Evolutionary conservation across 495 filamentous ascomycete genomes (phyloP).

Genomic region (Podospora appendiculata): DNA sequence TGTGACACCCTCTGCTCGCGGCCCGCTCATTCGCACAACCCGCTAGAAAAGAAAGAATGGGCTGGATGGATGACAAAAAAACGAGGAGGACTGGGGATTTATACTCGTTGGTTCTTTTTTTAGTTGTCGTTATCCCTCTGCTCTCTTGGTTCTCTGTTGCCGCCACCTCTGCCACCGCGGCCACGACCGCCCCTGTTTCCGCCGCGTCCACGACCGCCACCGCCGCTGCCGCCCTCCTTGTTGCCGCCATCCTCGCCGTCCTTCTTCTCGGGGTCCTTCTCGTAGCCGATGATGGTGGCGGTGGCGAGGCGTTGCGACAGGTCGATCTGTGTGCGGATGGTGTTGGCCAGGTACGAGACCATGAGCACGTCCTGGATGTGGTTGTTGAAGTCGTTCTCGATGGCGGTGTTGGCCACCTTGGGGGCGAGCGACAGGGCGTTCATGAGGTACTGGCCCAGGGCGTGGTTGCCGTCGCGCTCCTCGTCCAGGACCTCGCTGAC

Average conservation of each 20-base stretch:
- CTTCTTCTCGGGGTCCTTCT: constrained; percentile 41
- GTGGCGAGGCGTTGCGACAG: constrained; percentile 90
- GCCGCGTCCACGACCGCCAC: constrained; percentile 21
- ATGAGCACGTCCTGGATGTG: constrained; percentile 98
- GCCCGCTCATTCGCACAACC: neutral
- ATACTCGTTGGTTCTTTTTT: neutral
- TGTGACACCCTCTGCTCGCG: neutral
- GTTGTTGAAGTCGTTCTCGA: constrained; percentile 98
- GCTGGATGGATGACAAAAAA: neutral
- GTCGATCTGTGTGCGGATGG: constrained; percentile 98
- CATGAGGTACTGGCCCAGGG: constrained; percentile 89
- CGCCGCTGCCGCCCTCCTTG: constrained; percentile 24
- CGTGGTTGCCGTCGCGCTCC: constrained; percentile 61
- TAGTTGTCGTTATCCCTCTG: constrained; percentile 25
- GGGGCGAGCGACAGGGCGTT: constrained; percentile 85
- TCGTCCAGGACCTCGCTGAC: constrained; percentile 71
- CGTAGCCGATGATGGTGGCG: constrained; percentile 61
- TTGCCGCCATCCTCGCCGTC: constrained; percentile 27
- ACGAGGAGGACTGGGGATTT: neutral
- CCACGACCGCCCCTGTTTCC: constrained; percentile 30
- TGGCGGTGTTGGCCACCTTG: constrained; percentile 80
- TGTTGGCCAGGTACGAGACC: constrained; percentile 95
- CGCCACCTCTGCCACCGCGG: constrained; percentile 26
- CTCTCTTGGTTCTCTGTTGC: constrained; percentile 32
- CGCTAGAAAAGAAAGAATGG: neutral